Evolutionary conservation across 1,139 yeast genomes (phyloP).

Genomic region (Nakaseomyces glabratus): DNA sequence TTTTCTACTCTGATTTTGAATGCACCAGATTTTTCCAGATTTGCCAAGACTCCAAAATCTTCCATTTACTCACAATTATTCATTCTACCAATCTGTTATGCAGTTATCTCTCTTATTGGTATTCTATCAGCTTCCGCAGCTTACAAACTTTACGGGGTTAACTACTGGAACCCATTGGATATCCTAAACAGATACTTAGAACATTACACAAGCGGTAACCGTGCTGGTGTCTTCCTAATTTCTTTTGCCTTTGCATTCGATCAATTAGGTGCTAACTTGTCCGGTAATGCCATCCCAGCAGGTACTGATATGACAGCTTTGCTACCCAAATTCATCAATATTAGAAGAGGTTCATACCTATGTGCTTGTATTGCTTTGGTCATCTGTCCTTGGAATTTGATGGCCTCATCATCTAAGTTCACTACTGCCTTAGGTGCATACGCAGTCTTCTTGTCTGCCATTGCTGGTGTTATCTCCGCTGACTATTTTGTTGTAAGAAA

Average conservation of each 20-base stretch:
- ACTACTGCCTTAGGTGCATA: conserved; percentile 80
- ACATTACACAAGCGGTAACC: conserved; percentile 52
- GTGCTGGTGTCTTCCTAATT: conserved; percentile 81
- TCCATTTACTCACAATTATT: conserved; percentile 47
- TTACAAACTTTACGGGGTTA: conserved; percentile 52
- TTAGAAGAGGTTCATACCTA: conserved; percentile 72
- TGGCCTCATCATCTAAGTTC: conserved; percentile 64
- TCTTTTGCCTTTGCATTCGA: conserved; percentile 71
- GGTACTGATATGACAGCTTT: conserved; percentile 87
- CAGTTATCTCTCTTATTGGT: conserved; percentile 75
- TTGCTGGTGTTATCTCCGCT: conserved; percentile 73
- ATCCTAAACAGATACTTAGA: conserved; percentile 59
- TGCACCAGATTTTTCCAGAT: conserved; percentile 88
- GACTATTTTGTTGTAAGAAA: conserved; percentile 72
- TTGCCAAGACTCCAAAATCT: conserved; percentile 49
- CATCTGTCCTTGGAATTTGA: conserved; percentile 83
- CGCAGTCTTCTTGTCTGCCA: conserved; percentile 75
- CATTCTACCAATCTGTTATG: conserved; percentile 67
- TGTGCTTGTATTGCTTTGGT: conserved; percentile 71
- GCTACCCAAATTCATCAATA: conserved; percentile 68
- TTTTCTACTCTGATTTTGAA: conserved; percentile 80
- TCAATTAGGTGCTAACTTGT: conserved; percentile 79
- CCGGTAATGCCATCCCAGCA: conserved; percentile 81
- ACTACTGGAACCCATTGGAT: conserved; percentile 81
- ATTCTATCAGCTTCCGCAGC: conserved; percentile 80